Percentiles rank a stretch among this genome's conserved stretches.
Conservation (phyloP, 495 filamentous ascomycete species). For the Parmelia sp. region DNA sequence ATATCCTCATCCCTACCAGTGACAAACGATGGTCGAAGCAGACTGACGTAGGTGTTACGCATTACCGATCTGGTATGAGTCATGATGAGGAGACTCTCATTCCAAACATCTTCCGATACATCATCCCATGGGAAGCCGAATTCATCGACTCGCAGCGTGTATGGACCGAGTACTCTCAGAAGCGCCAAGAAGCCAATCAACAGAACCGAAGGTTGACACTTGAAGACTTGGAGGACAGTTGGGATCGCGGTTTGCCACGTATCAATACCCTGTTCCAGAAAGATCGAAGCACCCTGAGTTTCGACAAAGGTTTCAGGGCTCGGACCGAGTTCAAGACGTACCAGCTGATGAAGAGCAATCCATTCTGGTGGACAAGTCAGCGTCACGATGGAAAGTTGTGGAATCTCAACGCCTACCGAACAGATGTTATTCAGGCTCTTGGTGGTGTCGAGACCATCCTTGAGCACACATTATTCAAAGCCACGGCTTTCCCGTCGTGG, state of each 20-base stretch:
- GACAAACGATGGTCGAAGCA: conserved; percentile 99
- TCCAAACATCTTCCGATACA: conserved; percentile 99
- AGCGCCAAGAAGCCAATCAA: conserved; percentile 93
- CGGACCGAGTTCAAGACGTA: conserved; percentile 97
- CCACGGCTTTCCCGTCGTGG: conserved; percentile 97
- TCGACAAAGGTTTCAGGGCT: conserved; percentile 97
- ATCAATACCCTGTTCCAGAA: conserved; percentile 99
- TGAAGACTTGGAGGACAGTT: conserved; percentile 97
- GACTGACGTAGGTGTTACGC: conserved; percentile 94
- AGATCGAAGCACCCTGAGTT: conserved; percentile 92
- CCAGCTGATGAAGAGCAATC: conserved; percentile 98
- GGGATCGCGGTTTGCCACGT: conserved; percentile 95
- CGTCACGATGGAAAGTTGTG: conserved; percentile 97
- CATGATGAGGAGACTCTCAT: conserved; percentile 98
- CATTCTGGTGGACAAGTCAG: conserved; percentile 99
- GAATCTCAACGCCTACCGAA: conserved; percentile 97
- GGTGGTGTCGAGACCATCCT: conserved; percentile 99
- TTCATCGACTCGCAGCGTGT: conserved; percentile 98
- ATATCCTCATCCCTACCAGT: conserved; percentile 95
- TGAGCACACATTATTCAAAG: conserved; percentile 97
- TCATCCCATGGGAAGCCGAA: conserved; percentile 98
- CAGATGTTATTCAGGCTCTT: conserved; percentile 96
- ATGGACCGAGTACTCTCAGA: conserved; percentile 99
- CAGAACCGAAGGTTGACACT: conserved; percentile 92
- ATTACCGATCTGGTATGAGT: conserved; percentile 97